Percentiles rank a stretch among this genome's conserved stretches.
phyloP scores from a whole-genome alignment of 768 basidiomycete genomes.

The Inosperma sp. region DNA sequence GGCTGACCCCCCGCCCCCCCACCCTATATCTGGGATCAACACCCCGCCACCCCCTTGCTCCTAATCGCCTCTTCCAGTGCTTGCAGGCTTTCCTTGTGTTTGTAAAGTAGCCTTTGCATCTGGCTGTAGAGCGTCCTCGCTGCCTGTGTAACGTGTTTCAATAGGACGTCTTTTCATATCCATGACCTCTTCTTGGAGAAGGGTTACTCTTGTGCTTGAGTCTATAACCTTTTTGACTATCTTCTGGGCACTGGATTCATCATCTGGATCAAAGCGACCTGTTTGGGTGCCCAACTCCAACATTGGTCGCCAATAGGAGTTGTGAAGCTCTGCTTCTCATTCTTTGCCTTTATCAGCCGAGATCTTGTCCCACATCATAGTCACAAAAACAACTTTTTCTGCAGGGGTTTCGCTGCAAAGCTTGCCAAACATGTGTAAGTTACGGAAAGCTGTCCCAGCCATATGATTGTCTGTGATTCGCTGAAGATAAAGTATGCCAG shows the following conservation, averaged over 20 bases:
- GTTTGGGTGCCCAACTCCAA: constrained; percentile 37
- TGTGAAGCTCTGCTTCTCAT: constrained; percentile 26
- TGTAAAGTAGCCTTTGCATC: constrained; percentile 11
- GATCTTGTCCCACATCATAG: constrained; percentile 43
- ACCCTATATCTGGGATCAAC: too few relatives aligned
- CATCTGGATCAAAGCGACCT: constrained; percentile 32
- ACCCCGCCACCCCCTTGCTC: too few relatives aligned
- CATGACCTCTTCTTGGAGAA: constrained; percentile 11
- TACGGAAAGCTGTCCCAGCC: constrained; percentile 36
- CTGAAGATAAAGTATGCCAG: constrained; percentile 39
- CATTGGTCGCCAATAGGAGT: constrained; percentile 35
- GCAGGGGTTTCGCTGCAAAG: constrained; percentile 41
- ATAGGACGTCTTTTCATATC: constrained; percentile 1
- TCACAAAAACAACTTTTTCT: constrained; percentile 38
- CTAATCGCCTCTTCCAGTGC: not conserved
- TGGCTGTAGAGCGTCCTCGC: constrained; percentile 12
- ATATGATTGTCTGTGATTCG: constrained; percentile 35
- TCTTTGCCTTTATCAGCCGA: constrained; percentile 16
- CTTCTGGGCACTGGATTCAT: constrained; percentile 26
- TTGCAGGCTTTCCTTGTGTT: constrained; percentile 8
- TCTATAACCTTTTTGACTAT: constrained; percentile 29
- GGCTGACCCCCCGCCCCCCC: too few relatives aligned
- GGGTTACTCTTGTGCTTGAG: not conserved
- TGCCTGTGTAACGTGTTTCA: constrained; percentile 13
- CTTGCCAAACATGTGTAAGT: constrained; percentile 42